Evolutionary conservation across 2,329 filamentous ascomycete genomes (phyloP).

Genomic region (Ilyonectria mors-panacis): DNA sequence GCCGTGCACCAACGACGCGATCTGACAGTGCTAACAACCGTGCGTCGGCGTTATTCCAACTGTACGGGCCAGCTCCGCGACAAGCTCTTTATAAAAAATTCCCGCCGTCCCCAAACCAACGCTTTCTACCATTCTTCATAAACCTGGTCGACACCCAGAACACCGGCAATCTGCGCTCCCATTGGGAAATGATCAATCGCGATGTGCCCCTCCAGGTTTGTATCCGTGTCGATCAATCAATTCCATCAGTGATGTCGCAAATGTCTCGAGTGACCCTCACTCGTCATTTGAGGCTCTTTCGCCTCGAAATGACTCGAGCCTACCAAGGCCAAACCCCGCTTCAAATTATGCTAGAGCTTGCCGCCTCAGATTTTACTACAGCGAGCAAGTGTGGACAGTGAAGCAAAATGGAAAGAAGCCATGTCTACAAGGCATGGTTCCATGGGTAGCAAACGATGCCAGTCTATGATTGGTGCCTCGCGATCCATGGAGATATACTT

Average conservation of each 20-base stretch:
- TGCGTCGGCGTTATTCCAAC: accelerated
- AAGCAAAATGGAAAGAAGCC: conserved; percentile 70
- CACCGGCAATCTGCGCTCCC: conserved; percentile 22
- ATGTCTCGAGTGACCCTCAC: background rate
- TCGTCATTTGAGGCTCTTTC: background rate
- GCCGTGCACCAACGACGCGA: conserved; percentile 5
- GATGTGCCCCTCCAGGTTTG: conserved; percentile 40
- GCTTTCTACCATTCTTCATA: conserved; percentile 17
- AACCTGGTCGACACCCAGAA: conserved; percentile 10
- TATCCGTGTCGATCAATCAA: conserved; percentile 3
- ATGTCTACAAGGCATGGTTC: conserved; percentile 47
- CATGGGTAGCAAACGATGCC: conserved; percentile 51
- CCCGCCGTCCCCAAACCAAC: background rate
- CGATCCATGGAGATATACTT: conserved; percentile 56
- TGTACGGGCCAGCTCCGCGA: conserved; percentile 36
- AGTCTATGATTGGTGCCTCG: conserved; percentile 49
- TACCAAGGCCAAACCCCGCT: conserved; percentile 55
- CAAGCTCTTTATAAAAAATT: conserved; percentile 35
- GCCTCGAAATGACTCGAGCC: background rate
- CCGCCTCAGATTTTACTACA: conserved; percentile 67
- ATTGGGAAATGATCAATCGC: conserved; percentile 30
- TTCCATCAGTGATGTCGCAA: conserved; percentile 12
- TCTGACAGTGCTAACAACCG: conserved; percentile 33
- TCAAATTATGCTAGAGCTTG: conserved; percentile 78
- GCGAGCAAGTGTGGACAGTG: conserved; percentile 79